Evolutionary conservation across 768 basidiomycete species (phyloP).

Genomic region (Tephrocybe sp.): DNA sequence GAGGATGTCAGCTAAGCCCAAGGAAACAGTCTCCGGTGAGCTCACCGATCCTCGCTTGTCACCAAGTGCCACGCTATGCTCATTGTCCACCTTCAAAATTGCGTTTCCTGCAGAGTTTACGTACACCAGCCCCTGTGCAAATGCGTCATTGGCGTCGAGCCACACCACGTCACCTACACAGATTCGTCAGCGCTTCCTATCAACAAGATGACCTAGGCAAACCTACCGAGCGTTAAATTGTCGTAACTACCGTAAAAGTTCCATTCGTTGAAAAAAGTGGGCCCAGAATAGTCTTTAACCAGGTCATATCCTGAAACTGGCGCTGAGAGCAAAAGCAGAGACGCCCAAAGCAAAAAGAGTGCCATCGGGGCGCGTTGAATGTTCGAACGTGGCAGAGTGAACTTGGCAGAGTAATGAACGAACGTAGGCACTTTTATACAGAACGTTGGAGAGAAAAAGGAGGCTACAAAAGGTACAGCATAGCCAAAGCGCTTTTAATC

Average conservation of each 20-base stretch:
- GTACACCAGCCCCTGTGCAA: slow-evolving; percentile 52
- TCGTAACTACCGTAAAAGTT: slow-evolving; percentile 50
- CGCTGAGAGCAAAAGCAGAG: not conserved
- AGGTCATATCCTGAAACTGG: slow-evolving; percentile 15
- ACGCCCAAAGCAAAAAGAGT: not conserved
- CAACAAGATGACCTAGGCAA: not conserved
- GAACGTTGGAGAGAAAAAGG: no score
- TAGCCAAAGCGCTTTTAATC: not conserved
- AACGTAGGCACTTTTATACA: no score
- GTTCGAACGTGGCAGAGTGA: not conserved
- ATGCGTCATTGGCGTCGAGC: slow-evolving; percentile 48
- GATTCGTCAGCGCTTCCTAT: slow-evolving; percentile 18
- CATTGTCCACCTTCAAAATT: slow-evolving; percentile 76
- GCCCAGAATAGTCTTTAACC: slow-evolving; percentile 46
- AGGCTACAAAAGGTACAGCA: not conserved
- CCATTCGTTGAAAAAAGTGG: slow-evolving; percentile 56
- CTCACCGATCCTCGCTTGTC: slow-evolving; percentile 59
- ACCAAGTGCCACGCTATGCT: slow-evolving; percentile 49
- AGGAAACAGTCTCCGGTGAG: slow-evolving; percentile 20
- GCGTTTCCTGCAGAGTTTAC: slow-evolving; percentile 62
- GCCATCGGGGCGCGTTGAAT: not conserved
- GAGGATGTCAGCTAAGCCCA: not conserved
- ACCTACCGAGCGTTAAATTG: slow-evolving; percentile 44
- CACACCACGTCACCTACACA: slow-evolving; percentile 60
- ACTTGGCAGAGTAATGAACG: not conserved